Percentiles rank a stretch among this genome's conserved stretches.
Conservation (phyloP, 495 filamentous ascomycete species). For the Penicillium bovifimosum region DNA sequence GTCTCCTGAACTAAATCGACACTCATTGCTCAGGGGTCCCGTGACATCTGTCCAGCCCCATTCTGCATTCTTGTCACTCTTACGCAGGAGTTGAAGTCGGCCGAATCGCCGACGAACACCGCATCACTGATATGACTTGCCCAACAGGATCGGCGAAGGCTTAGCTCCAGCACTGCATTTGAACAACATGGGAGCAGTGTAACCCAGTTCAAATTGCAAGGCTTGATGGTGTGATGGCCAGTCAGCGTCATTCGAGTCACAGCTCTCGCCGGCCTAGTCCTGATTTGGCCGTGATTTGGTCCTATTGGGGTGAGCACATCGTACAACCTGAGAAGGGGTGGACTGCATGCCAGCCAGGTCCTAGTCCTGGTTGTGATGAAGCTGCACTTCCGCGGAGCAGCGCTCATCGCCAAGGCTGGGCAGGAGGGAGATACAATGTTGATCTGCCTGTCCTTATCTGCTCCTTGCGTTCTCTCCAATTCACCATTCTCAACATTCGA, state of each 20-base stretch:
- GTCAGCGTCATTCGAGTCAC: background rate
- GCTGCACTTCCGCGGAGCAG: background rate
- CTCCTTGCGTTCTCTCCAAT: background rate
- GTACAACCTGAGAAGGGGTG: background rate
- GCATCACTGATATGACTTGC: slow-evolving; percentile 1
- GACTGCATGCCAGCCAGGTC: slow-evolving; percentile 5
- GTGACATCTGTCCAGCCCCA: background rate
- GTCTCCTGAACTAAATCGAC: background rate
- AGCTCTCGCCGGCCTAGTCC: background rate
- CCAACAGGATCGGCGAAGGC: slow-evolving; percentile 21
- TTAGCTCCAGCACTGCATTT: slow-evolving; percentile 9
- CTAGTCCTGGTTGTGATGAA: background rate
- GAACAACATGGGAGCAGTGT: background rate
- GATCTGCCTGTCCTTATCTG: slow-evolving; percentile 8
- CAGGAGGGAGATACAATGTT: background rate
- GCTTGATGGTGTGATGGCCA: background rate
- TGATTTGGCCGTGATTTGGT: background rate
- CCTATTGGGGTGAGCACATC: background rate
- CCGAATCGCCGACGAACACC: background rate
- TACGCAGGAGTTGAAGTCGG: background rate
- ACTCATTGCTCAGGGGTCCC: background rate
- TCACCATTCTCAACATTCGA: background rate
- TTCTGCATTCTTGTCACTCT: slow-evolving; percentile 9
- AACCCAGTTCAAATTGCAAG: background rate
- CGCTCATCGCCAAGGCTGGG: background rate